These are phyloP conservation scores for Mortierella sp. DNA, from an alignment of 371 early-diverging fungal species.

Conservation along the genomic window DNA sequence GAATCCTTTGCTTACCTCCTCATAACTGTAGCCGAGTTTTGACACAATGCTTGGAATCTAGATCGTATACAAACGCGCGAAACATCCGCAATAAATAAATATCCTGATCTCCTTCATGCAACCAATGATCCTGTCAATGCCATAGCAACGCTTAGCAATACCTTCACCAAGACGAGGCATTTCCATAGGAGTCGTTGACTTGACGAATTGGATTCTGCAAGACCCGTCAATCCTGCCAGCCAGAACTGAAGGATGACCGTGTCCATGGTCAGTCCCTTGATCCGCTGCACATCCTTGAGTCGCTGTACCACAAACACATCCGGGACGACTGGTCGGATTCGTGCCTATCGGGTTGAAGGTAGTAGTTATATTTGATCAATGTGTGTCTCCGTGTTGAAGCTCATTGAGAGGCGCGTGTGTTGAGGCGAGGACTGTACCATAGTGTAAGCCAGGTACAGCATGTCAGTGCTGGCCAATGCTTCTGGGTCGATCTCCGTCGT, in stretches of 20 bases:
- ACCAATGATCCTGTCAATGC: not conserved
- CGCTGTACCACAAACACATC: slow-evolving; percentile 41
- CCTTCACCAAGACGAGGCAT: slow-evolving; percentile 49
- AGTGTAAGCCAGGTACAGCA: slow-evolving; percentile 40
- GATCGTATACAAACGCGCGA: not conserved
- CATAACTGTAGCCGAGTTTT: slow-evolving; percentile 6
- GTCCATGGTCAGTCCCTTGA: slow-evolving; percentile 41
- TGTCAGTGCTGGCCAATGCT: slow-evolving; percentile 37
- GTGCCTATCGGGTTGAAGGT: slow-evolving; percentile 21
- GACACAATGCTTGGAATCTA: slow-evolving; percentile 40
- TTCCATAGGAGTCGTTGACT: slow-evolving; percentile 51
- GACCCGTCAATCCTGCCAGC: slow-evolving; percentile 50
- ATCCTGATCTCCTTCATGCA: not conserved
- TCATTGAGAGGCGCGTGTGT: not conserved
- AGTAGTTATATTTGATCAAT: not conserved
- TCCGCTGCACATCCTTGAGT: slow-evolving; percentile 47
- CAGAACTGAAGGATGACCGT: slow-evolving; percentile 46
- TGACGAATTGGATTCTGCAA: slow-evolving; percentile 36
- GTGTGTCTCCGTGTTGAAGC: not conserved
- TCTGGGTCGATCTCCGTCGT: slow-evolving; percentile 18
- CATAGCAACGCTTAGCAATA: not conserved
- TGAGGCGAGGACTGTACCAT: slow-evolving; percentile 23
- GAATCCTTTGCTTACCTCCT: slow-evolving; percentile 14
- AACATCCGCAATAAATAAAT: not conserved
- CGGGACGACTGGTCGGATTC: slow-evolving; percentile 38